Conservation (phyloP, 805 yeast species). For the Saturnispora dispora region DNA sequence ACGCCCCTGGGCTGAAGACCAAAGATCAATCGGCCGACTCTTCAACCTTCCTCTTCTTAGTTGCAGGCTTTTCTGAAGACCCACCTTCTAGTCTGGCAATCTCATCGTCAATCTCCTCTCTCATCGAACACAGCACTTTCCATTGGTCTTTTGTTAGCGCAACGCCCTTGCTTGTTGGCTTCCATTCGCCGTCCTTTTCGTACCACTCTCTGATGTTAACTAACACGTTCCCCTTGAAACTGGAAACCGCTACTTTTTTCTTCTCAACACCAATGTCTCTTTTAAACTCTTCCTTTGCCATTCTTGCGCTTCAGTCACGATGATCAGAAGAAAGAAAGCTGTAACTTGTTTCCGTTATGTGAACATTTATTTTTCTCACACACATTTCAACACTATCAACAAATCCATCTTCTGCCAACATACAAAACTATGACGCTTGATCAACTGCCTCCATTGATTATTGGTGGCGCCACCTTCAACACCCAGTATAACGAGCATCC, state of each 20-base stretch:
- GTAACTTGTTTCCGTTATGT: not conserved
- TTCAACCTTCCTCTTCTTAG: constrained; percentile 14
- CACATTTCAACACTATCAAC: not conserved
- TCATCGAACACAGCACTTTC: constrained; percentile 18
- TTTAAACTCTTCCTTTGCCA: not conserved
- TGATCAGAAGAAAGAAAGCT: not conserved
- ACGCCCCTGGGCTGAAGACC: not conserved
- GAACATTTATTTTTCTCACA: not conserved
- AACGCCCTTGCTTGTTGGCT: constrained; percentile 78
- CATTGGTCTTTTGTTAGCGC: constrained; percentile 51
- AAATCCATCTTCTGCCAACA: not conserved
- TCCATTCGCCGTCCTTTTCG: constrained; percentile 44
- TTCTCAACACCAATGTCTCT: constrained; percentile 36
- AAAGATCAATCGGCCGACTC: constrained; percentile 5
- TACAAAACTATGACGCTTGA: constrained; percentile 11
- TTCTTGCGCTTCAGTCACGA: not conserved
- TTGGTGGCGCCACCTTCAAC: constrained; percentile 89
- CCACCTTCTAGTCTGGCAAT: constrained; percentile 14
- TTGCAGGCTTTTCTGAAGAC: constrained; percentile 6
- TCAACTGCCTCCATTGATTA: constrained; percentile 47
- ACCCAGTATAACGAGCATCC: constrained; percentile 72
- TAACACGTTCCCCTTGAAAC: constrained; percentile 55
- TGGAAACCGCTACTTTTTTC: constrained; percentile 61
- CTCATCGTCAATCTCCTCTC: constrained; percentile 14
- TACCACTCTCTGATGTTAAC: constrained; percentile 85